phyloP scores from a whole-genome alignment of 2,329 filamentous ascomycete genomes.

The Xylariaceae sp. region DNA sequence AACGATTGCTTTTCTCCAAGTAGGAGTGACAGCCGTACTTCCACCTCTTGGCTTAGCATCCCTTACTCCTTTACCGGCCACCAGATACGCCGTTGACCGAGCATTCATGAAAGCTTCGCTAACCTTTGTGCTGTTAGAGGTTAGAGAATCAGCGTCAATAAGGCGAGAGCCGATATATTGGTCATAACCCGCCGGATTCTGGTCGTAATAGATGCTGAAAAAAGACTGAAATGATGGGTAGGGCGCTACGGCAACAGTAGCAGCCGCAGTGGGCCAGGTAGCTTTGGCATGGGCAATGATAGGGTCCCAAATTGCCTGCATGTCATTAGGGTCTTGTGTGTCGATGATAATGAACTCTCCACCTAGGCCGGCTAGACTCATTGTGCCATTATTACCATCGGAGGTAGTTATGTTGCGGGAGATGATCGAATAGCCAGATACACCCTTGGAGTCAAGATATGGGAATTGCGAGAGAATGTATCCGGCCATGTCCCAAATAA shows the following conservation, averaged over 20 bases:
- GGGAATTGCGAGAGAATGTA: constrained; percentile 55
- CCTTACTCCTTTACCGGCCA: constrained; percentile 52
- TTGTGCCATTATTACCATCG: neutral
- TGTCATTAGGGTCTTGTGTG: constrained; percentile 37
- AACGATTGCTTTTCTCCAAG: constrained; percentile 55
- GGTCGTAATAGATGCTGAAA: constrained; percentile 46
- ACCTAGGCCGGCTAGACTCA: constrained; percentile 40
- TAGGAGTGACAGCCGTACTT: constrained; percentile 54
- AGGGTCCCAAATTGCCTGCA: constrained; percentile 41
- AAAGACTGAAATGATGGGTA: constrained; percentile 47
- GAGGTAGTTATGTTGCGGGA: constrained; percentile 38
- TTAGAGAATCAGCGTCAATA: constrained; percentile 46
- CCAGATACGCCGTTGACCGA: constrained; percentile 45
- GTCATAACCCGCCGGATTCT: constrained; percentile 43
- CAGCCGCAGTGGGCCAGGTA: constrained; percentile 44
- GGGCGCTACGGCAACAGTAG: constrained; percentile 12
- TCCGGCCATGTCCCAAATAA: constrained; percentile 54
- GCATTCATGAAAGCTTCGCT: constrained; percentile 47
- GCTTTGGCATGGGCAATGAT: constrained; percentile 46
- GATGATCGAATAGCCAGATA: constrained; percentile 56
- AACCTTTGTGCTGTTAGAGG: constrained; percentile 42
- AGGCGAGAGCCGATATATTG: constrained; percentile 51
- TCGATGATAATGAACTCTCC: constrained; percentile 47
- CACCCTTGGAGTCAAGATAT: constrained; percentile 54
- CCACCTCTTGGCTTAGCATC: constrained; percentile 52